Evolutionary conservation across 176 grass and related monocot species (phyloP).

Genomic region (Aegilops speltoides): DNA sequence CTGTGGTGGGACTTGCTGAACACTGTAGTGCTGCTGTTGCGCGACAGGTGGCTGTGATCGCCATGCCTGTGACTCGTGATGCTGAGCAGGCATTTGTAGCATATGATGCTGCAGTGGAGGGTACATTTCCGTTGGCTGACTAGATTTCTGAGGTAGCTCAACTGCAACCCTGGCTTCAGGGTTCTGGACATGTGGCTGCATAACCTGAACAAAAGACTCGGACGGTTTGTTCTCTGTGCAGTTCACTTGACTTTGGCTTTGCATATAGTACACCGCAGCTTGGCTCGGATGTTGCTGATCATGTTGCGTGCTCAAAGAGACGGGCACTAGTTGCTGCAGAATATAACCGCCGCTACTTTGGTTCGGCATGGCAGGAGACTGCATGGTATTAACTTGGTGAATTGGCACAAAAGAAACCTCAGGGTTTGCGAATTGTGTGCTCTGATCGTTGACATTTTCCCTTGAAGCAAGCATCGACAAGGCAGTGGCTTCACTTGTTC

Average conservation of each 20-base stretch:
- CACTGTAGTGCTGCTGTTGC: slow-evolving; percentile 53
- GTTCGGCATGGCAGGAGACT: slow-evolving; percentile 33
- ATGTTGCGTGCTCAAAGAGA: slow-evolving; percentile 42
- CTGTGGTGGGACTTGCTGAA: slow-evolving; percentile 45
- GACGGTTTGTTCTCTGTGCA: not conserved
- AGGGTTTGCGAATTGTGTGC: slow-evolving; percentile 48
- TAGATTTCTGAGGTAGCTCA: slow-evolving; percentile 40
- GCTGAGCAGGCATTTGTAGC: slow-evolving; percentile 46
- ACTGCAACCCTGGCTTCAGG: slow-evolving; percentile 45
- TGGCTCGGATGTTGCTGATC: slow-evolving; percentile 52
- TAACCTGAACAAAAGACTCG: slow-evolving; percentile 55
- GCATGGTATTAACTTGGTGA: slow-evolving; percentile 44
- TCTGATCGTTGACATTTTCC: slow-evolving; percentile 40
- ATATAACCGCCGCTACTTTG: slow-evolving; percentile 42
- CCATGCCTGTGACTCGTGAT: slow-evolving; percentile 48
- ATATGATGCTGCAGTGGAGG: slow-evolving; percentile 49
- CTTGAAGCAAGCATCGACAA: slow-evolving; percentile 33
- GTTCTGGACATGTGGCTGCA: slow-evolving; percentile 52
- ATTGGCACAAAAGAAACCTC: slow-evolving; percentile 69
- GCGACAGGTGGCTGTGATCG: slow-evolving; percentile 43
- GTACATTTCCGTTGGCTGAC: slow-evolving; percentile 33
- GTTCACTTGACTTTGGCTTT: slow-evolving; percentile 38
- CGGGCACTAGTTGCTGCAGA: slow-evolving; percentile 51
- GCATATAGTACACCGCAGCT: slow-evolving; percentile 51
- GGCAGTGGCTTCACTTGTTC: slow-evolving; percentile 41